Conservation (phyloP, 2,329 filamentous ascomycete species). For the Lizonia empirigonia region DNA sequence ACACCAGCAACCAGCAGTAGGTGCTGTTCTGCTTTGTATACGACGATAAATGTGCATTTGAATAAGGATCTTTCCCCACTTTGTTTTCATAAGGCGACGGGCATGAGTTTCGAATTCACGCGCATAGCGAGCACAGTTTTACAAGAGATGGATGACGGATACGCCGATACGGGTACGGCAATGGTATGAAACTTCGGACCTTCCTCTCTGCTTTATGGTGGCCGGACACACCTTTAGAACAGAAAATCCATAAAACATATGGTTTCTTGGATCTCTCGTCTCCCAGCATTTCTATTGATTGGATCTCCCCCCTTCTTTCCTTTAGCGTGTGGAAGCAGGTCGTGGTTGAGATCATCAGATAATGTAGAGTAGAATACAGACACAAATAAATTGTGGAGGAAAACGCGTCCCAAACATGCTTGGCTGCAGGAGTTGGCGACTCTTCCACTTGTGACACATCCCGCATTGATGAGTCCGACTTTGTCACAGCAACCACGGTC, state of each 20-base stretch:
- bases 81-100: slow-evolving; percentile 17
- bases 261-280: slow-evolving; percentile 33
- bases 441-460: slow-evolving; percentile 15
- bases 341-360: slow-evolving; percentile 44
- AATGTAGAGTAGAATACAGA: slow-evolving; percentile 37
- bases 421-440: slow-evolving; percentile 8
- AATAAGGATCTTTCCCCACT: slow-evolving; percentile 25
- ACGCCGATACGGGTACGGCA: slow-evolving; percentile 9
- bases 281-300: slow-evolving; percentile 32
- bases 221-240: slow-evolving; percentile 28
- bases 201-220: slow-evolving; percentile 26
- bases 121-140: slow-evolving; percentile 23
- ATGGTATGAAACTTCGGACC: slow-evolving; percentile 23
- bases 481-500: slow-evolving; percentile 3
- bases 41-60: slow-evolving; percentile 29
- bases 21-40: slow-evolving; percentile 21
- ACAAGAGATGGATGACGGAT: slow-evolving; percentile 22
- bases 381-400: slow-evolving; percentile 25
- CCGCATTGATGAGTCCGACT: slow-evolving; percentile 7
- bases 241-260: slow-evolving; percentile 46
- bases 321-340: slow-evolving; percentile 26
- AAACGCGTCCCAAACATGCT: slow-evolving; percentile 1
- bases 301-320: slow-evolving; percentile 44
- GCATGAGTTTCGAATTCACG: slow-evolving; percentile 21
- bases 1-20: slow-evolving; percentile 31